Evolutionary conservation across 306 rosid species (phyloP), one percentile per base, ranked within the genome.

Genomic region (Acacia acuminata): DNA sequence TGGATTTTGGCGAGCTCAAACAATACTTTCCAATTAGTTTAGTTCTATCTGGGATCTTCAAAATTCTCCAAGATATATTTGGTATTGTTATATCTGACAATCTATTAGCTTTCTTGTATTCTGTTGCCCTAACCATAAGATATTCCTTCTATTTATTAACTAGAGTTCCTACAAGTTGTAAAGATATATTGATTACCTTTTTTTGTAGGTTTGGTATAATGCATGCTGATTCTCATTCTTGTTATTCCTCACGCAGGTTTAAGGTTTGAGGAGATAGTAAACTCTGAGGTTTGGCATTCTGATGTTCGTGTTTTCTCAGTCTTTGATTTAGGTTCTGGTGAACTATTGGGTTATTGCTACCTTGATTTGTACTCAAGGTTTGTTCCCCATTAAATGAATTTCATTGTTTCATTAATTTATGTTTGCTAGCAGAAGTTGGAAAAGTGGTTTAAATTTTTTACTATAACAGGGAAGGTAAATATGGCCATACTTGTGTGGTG

Each of bases 21-120:
- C 97, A 94, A 87, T 96, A 90, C 88, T 92, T 96, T 58, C 99
- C 97, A 55, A 88, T 94, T 83, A 89, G 81, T 89, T 79, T 96
- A 85, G 99, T 96, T 86, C 84, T 94, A 76, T 90, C 98, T 32
- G 99, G 99, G 83, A 87, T 94, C 88, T 91, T 96, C 85, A 96
- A 96, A 83, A 89, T 94, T 86, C 82, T 89, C 79, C 99, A 94
- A 85, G 98, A 96, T 87, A 89, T 92, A 78, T 96, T 91, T 72
- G 99, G 99, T 96, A 90, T 82, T 47, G 83, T 86, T 77, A 78
- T 40, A 63, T 64, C 77, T 25, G 77, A 60, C n/a, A 36, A 65
- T 75, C 77, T 80, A 32, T 80, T 50, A 53, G 72, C 58, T 76
- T 77, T 60, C 3, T 12, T 44, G 43, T 72, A 14, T 47, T 83